Base-by-base conservation (phyloP, 2,329 filamentous ascomycete genomes). In the Pseudogymnoascus sp. region DNA sequence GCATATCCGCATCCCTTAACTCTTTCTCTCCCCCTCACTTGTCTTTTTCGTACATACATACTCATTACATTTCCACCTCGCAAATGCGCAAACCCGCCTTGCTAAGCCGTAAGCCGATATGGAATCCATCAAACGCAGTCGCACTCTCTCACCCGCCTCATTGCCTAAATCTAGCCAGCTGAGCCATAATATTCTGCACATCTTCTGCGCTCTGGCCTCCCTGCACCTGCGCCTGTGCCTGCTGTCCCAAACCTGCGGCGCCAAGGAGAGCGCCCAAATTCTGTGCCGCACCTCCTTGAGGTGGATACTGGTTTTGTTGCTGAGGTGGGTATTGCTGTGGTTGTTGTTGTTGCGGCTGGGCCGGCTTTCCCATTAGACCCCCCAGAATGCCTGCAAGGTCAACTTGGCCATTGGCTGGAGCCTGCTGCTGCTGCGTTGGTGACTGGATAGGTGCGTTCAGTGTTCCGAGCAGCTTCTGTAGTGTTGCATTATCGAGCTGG, bases 101-200 rank as follows among this genome's bases (percentile, higher is more conserved):
- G 42, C 42, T 52, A 52, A 31, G 3, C 13, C 42, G 25, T 31
- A 25, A 45, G 3, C 40, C 12, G 40, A 45, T 45, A 45, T 12
- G 25, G 7, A 13, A 52, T 15, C 42, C 42, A 52, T 52, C 13
- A 31, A 52, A 31, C 42, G 25, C 25, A 31, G 4, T 31, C 25
- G 2, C 42, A 31, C 42, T 31, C 6, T 15, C n/a, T 52, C 25
- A n/a, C 6, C 42, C 42, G 0, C 25, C 42, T 65, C 63, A 84
- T 70, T 86, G 81, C 65, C 85, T 80, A 69, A 84, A 87, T 67
- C 82, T 84, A 55, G 86, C 83, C 63, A 91, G 75, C 68, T 89
- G 85, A 12, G 87, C 86, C 82, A 92, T 88, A 60, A 92, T 89
- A 68, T 89, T 87, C 71, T 87, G 83, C 67, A 91, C 80, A 60